Evolutionary conservation across 2,329 filamentous ascomycete genomes (phyloP).

Genomic region (Scytalidium sp.): DNA sequence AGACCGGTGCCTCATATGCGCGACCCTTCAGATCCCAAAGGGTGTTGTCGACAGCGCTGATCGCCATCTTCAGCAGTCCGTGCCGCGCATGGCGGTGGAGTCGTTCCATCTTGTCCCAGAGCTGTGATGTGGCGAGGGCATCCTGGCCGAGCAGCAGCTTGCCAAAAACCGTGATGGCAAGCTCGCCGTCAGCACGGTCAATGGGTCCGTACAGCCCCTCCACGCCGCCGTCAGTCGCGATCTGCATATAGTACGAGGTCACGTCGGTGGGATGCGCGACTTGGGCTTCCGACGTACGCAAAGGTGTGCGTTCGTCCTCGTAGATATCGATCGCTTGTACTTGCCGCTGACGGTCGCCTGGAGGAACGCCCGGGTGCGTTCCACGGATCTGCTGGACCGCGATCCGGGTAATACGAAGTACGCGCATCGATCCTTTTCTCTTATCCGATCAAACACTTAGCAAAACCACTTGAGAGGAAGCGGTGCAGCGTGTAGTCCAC

Average conservation of each 20-base stretch:
- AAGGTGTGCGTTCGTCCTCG: not conserved
- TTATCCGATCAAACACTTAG: not conserved
- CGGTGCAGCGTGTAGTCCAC: not conserved
- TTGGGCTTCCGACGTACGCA: not conserved
- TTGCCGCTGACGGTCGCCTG: not conserved
- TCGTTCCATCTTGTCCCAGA: conserved; percentile 1
- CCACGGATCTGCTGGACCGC: not conserved
- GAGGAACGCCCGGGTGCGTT: not conserved
- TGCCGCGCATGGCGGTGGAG: not conserved
- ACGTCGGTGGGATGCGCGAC: not conserved
- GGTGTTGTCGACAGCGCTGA: conserved; percentile 2
- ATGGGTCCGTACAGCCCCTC: not conserved
- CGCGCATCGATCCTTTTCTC: not conserved
- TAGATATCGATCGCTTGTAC: not conserved
- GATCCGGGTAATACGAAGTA: not conserved
- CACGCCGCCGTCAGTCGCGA: not conserved
- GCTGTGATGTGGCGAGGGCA: not conserved
- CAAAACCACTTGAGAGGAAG: not conserved
- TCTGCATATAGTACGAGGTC: not conserved
- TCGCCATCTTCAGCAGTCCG: not conserved
- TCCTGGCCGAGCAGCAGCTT: not conserved
- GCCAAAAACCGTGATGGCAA: not conserved
- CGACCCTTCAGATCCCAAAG: not conserved
- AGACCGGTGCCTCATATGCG: not conserved
- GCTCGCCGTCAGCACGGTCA: not conserved